Evolutionary conservation across 2,329 filamentous ascomycete genomes (phyloP).

Genomic region (Colletotrichum salicis): DNA sequence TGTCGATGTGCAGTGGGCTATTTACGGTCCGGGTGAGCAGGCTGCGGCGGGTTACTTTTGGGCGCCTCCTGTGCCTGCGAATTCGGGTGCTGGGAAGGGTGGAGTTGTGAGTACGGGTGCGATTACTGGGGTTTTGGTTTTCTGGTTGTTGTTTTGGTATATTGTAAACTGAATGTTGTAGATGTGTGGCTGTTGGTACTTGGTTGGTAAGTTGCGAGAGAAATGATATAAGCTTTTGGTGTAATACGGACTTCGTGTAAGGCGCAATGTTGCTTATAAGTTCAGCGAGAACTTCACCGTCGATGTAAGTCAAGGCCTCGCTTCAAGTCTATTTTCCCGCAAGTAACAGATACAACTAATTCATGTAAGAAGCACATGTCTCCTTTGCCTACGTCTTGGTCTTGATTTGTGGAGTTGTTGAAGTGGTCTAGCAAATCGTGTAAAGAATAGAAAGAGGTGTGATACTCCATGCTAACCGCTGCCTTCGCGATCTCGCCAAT

Average conservation of each 20-base stretch:
- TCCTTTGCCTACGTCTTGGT: neutral
- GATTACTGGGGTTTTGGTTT: neutral
- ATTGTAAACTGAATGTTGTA: neutral
- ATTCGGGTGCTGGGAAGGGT: neutral
- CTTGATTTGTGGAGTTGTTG: neutral
- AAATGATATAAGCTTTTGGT: too few species aligned
- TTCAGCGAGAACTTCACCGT: neutral
- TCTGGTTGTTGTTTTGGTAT: neutral
- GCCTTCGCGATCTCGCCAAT: neutral
- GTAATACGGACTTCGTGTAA: neutral
- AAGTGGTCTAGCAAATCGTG: neutral
- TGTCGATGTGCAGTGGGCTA: conserved; percentile 16
- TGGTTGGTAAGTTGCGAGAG: neutral
- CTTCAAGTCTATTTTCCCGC: neutral
- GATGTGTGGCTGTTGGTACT: neutral
- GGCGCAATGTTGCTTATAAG: neutral
- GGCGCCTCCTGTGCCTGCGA: conserved; percentile 10
- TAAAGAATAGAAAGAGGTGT: neutral
- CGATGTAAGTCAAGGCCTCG: neutral
- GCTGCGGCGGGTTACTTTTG: neutral
- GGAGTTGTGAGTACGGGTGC: neutral
- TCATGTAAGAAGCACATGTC: neutral
- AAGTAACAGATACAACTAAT: neutral
- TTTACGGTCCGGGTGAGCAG: conserved; percentile 9
- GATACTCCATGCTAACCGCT: too few species aligned